Conservation (phyloP, 768 basidiomycete genomes). For the Leccinum incarnatum region DNA sequence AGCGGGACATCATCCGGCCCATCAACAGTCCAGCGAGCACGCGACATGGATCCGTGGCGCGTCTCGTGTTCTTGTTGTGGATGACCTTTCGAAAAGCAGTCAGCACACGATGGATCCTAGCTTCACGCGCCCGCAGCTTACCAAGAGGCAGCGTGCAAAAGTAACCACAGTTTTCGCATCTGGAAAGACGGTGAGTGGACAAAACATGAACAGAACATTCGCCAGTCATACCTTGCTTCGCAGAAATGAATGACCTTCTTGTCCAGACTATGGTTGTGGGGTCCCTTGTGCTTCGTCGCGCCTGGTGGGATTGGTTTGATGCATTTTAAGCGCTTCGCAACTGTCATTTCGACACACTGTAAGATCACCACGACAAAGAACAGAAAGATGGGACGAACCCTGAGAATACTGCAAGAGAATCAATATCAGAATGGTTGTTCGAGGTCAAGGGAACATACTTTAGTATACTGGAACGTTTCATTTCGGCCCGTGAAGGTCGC, state of each 20-base stretch:
- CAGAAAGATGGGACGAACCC: too few species aligned
- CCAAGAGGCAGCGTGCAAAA: slow-evolving; percentile 57
- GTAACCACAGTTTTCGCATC: slow-evolving; percentile 56
- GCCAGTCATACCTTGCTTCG: slow-evolving; percentile 38
- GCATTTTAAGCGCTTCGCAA: too few species aligned
- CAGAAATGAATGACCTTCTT: slow-evolving; percentile 52
- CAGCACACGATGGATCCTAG: not conserved
- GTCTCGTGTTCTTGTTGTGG: slow-evolving; percentile 61
- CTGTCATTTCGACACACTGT: too few species aligned
- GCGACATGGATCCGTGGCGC: slow-evolving; percentile 61
- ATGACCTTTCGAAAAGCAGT: slow-evolving; percentile 40
- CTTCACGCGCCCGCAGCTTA: slow-evolving; percentile 17
- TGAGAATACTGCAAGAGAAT: too few species aligned
- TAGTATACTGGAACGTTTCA: slow-evolving; percentile 64
- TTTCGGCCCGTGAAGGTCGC: slow-evolving; percentile 60
- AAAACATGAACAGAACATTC: not conserved
- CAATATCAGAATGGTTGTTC: not conserved
- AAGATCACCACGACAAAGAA: too few species aligned
- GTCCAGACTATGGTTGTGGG: slow-evolving; percentile 48
- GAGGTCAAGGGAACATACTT: slow-evolving; percentile 36
- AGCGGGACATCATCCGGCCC: slow-evolving; percentile 46
- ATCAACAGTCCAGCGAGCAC: slow-evolving; percentile 55
- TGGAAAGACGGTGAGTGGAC: slow-evolving; percentile 13
- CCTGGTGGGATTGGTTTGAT: too few species aligned
- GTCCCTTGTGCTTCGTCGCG: slow-evolving; percentile 38